These are phyloP conservation scores for Drechslerella dactyloides DNA, from an alignment of 2,329 filamentous ascomycete species.

Conservation along the genomic window DNA sequence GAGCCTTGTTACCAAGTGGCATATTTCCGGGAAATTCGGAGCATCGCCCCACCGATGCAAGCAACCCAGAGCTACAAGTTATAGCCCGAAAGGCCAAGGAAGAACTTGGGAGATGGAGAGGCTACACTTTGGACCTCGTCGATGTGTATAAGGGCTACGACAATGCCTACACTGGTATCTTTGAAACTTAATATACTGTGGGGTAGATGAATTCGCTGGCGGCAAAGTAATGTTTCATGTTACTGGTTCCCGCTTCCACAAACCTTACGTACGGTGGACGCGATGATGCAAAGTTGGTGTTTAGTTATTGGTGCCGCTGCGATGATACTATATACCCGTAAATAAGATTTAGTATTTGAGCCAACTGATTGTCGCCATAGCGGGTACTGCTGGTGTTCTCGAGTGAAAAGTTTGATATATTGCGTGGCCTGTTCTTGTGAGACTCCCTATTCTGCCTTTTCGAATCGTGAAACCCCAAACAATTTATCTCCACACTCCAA, in stretches of 20 bases:
- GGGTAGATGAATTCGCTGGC: not conserved
- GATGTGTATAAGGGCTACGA: conserved; percentile 25
- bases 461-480: not conserved
- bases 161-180: conserved; percentile 29
- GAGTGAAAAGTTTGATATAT: too few species aligned
- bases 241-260: too few species aligned
- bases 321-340: too few species aligned
- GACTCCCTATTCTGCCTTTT: too few species aligned
- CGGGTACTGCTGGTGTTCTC: too few species aligned
- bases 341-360: too few species aligned
- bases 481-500: not conserved
- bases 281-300: too few species aligned
- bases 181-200: conserved; percentile 23
- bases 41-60: not conserved
- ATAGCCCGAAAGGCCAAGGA: conserved; percentile 19
- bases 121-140: conserved; percentile 17
- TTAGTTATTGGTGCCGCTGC: too few species aligned
- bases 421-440: too few species aligned
- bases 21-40: not conserved
- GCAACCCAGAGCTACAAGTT: conserved; percentile 1
- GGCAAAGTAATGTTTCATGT: too few species aligned
- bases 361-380: too few species aligned
- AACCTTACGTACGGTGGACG: too few species aligned
- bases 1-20: not conserved
- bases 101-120: conserved; percentile 34